A percentile compares a stretch with the other conserved stretches of the same genome.
Conservation (phyloP, 306 rosid species). For the Macrotyloma uniflorum region DNA sequence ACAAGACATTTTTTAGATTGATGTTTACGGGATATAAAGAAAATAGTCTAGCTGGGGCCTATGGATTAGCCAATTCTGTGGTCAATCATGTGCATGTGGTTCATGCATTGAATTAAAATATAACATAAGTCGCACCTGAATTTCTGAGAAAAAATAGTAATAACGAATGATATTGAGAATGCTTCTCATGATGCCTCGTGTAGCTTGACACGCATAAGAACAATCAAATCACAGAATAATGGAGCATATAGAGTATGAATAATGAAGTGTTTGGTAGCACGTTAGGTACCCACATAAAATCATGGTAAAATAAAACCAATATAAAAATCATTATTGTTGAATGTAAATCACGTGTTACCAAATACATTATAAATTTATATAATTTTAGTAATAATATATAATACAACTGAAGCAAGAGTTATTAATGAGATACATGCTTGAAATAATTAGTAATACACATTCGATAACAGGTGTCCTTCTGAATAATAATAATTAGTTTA, state of each 20-base stretch:
- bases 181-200: no score
- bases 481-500: no score
- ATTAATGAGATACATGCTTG: not conserved
- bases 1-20: constrained; percentile 7
- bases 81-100: constrained; percentile 35
- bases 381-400: no score
- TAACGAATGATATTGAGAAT: not conserved
- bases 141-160: not conserved
- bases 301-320: no score
- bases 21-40: not conserved
- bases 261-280: no score
- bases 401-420: no score
- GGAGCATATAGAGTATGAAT: no score
- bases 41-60: constrained; percentile 26
- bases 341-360: no score
- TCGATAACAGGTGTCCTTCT: not conserved
- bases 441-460: not conserved
- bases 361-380: no score
- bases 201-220: no score
- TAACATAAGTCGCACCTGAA: not conserved
- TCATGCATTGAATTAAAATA: constrained; percentile 27
- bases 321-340: no score
- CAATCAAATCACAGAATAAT: not conserved
- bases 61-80: constrained; percentile 20
- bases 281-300: no score